A percentile compares a stretch with the other conserved stretches of the same genome.
Evolutionary conservation across 2,329 filamentous ascomycete species (phyloP).

Genomic region (Aspergillus intermedius): DNA sequence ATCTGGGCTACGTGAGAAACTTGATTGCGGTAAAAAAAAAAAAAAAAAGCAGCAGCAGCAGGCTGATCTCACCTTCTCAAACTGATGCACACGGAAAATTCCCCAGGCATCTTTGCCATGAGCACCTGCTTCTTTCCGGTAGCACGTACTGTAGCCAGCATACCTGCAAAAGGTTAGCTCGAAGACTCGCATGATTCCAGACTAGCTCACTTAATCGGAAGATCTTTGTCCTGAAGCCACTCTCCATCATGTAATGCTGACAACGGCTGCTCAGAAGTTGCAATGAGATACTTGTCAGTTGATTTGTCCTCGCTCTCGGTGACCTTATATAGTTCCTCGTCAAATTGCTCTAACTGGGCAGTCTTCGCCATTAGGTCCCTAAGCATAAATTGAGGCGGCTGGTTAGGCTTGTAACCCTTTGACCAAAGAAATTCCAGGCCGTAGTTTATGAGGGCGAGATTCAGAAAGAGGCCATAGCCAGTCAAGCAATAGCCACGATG

Average conservation of each 20-base stretch:
- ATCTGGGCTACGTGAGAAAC: slow-evolving; percentile 41
- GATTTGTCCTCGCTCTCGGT: slow-evolving; percentile 73
- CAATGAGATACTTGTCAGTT: slow-evolving; percentile 77
- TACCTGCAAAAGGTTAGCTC: slow-evolving; percentile 41
- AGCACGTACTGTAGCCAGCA: slow-evolving; percentile 89
- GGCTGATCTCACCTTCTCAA: slow-evolving; percentile 64
- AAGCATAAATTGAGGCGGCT: slow-evolving; percentile 90
- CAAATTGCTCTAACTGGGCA: slow-evolving; percentile 92
- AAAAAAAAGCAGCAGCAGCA: background rate
- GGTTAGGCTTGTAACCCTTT: slow-evolving; percentile 74
- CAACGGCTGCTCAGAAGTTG: slow-evolving; percentile 90
- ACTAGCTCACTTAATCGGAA: slow-evolving; percentile 69
- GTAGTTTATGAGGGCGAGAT: slow-evolving; percentile 91
- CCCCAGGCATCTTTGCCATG: slow-evolving; percentile 95
- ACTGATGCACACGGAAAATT: slow-evolving; percentile 96
- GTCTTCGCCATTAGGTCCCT: slow-evolving; percentile 97
- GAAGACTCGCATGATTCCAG: background rate
- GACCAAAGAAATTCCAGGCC: slow-evolving; percentile 79
- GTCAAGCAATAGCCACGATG: slow-evolving; percentile 91
- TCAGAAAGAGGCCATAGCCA: slow-evolving; percentile 82
- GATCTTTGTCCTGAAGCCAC: slow-evolving; percentile 76
- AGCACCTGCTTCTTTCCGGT: slow-evolving; percentile 88
- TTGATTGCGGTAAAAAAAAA: background rate
- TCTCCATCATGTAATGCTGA: slow-evolving; percentile 89
- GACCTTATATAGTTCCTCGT: slow-evolving; percentile 97